Conservation (phyloP, 495 filamentous ascomycete species). For the Cercophora newfieldiana region DNA sequence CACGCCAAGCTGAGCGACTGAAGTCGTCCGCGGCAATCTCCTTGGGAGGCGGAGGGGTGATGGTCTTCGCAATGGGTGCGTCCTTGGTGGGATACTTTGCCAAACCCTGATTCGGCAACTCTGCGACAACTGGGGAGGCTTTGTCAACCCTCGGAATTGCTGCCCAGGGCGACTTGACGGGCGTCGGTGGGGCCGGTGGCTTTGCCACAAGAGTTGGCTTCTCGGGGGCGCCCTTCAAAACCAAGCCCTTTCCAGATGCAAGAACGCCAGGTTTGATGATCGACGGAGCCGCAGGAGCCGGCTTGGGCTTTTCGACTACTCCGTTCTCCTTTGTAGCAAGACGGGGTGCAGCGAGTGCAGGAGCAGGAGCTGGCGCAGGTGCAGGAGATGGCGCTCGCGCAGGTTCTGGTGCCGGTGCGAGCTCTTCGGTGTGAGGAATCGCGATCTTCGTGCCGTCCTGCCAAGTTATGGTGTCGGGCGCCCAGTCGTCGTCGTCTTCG, state of each 20-base stretch:
- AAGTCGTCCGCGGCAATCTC: slow-evolving; percentile 96
- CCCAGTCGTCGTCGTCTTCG: slow-evolving; percentile 98
- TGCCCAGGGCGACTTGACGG: slow-evolving; percentile 90
- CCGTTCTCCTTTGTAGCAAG: slow-evolving; percentile 25
- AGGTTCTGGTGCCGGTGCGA: slow-evolving; percentile 29
- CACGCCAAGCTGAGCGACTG: slow-evolving; percentile 75
- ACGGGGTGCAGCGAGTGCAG: slow-evolving; percentile 10
- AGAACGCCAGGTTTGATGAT: slow-evolving; percentile 45
- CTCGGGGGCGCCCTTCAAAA: slow-evolving; percentile 68
- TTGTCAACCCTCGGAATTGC: slow-evolving; percentile 80
- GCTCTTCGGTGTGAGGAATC: slow-evolving; percentile 63
- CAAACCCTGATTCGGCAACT: slow-evolving; percentile 30
- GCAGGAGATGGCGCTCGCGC: slow-evolving; percentile 6
- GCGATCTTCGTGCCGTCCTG: slow-evolving; percentile 93
- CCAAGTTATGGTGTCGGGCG: slow-evolving; percentile 94
- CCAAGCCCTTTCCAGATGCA: slow-evolving; percentile 52
- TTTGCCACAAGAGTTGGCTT: slow-evolving; percentile 79
- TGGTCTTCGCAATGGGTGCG: slow-evolving; percentile 20
- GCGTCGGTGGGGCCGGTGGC: slow-evolving; percentile 66
- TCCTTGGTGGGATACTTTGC: slow-evolving; percentile 38
- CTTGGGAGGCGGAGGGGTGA: slow-evolving; percentile 55
- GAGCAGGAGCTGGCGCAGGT: background rate
- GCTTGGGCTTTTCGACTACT: slow-evolving; percentile 38
- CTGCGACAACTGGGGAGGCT: slow-evolving; percentile 65
- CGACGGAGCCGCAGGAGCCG: slow-evolving; percentile 38